Evolutionary conservation across 1,284 basidiomycete species (phyloP).

Genomic region (Irpex lacteus): DNA sequence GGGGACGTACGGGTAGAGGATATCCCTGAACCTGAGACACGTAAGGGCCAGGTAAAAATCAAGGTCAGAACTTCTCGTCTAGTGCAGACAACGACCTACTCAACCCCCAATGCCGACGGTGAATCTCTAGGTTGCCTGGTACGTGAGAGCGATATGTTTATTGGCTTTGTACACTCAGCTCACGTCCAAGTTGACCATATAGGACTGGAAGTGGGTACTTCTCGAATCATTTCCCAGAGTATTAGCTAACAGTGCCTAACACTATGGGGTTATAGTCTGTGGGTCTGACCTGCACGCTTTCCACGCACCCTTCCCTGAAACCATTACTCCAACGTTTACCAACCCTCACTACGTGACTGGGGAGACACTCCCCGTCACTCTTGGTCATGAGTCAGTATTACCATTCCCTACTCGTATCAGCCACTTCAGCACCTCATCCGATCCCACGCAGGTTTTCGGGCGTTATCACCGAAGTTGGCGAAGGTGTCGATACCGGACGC

Average conservation of each 20-base stretch:
- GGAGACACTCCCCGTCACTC: slow-evolving; percentile 26
- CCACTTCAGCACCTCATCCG: not conserved
- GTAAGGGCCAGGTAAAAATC: slow-evolving; percentile 26
- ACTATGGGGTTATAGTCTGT: slow-evolving; percentile 13
- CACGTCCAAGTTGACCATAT: not conserved
- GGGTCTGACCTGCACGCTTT: slow-evolving; percentile 30
- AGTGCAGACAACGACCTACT: not conserved
- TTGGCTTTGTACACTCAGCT: slow-evolving; percentile 4
- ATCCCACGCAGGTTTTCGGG: slow-evolving; percentile 27
- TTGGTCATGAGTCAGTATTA: slow-evolving; percentile 31
- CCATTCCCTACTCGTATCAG: not conserved
- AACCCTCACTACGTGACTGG: slow-evolving; percentile 26
- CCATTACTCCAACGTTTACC: slow-evolving; percentile 17
- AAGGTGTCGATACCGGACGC: slow-evolving; percentile 21
- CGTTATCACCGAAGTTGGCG: slow-evolving; percentile 26
- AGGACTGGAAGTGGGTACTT: slow-evolving; percentile 19
- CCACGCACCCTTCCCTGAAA: slow-evolving; percentile 16
- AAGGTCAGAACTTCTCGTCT: slow-evolving; percentile 25
- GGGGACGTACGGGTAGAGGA: slow-evolving; percentile 31
- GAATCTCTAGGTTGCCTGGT: slow-evolving; percentile 2
- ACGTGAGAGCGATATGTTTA: slow-evolving; percentile 4
- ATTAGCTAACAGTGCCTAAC: not conserved
- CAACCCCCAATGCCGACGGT: not conserved
- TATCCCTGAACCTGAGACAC: slow-evolving; percentile 23
- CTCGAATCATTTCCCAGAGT: not conserved